Conservation (phyloP, 768 basidiomycete species). For the Termitomyces sp. region DNA sequence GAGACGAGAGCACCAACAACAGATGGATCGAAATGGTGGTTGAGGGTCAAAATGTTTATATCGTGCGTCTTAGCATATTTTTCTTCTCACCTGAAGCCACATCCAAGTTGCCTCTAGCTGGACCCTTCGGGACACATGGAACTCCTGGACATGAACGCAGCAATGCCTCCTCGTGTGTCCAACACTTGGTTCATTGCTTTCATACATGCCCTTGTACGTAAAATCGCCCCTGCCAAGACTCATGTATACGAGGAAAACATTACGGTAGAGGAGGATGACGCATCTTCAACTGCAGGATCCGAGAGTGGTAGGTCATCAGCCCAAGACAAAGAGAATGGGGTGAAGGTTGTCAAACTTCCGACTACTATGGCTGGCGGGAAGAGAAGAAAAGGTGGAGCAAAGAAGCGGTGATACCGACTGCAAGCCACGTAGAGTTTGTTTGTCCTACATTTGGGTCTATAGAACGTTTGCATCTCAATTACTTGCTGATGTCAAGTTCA, state of each 20-base stretch:
- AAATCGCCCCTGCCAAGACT: slow-evolving; percentile 19
- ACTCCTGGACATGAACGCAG: slow-evolving; percentile 53
- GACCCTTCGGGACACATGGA: slow-evolving; percentile 55
- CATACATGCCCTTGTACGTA: slow-evolving; percentile 25
- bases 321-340: slow-evolving; percentile 21
- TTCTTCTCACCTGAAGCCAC: not conserved
- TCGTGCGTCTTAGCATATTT: slow-evolving; percentile 42
- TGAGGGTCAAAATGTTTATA: slow-evolving; percentile 66
- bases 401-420: slow-evolving; percentile 42
- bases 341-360: slow-evolving; percentile 26
- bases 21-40: slow-evolving; percentile 78
- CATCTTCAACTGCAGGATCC: slow-evolving; percentile 36
- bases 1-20: slow-evolving; percentile 49
- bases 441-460: slow-evolving; percentile 25
- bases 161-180: slow-evolving; percentile 46
- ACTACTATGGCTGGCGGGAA: slow-evolving; percentile 55
- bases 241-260: slow-evolving; percentile 12
- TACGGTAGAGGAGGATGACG: slow-evolving; percentile 26
- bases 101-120: slow-evolving; percentile 33
- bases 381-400: slow-evolving; percentile 48
- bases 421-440: slow-evolving; percentile 15
- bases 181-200: slow-evolving; percentile 69
- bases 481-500: not conserved
- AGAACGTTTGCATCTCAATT: not conserved
- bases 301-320: slow-evolving; percentile 38